Base-by-base conservation (phyloP, 2,329 filamentous ascomycete species). In the Fusarium denticulatum region DNA sequence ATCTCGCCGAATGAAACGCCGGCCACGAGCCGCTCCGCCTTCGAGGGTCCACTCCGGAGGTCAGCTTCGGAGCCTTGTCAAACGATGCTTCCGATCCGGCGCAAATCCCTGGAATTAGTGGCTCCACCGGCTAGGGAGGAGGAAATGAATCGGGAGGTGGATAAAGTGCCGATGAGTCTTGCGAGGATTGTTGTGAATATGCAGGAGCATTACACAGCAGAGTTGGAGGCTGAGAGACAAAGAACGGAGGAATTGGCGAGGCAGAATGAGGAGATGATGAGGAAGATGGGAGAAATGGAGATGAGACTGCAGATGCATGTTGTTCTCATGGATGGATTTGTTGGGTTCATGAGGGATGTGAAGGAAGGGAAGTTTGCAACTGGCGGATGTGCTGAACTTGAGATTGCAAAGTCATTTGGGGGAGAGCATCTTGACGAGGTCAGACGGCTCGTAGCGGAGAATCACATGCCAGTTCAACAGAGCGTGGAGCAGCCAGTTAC, bases 301-400 rank as follows among this genome's bases (percentile, higher is more conserved):
- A 69, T 36, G 5, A 67, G 72, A 5, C 36, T 77, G 6, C 57
- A 76, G 20, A 71, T 69, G 60, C 72, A 78, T 39, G 62, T 69
- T 1, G 64, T 76, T 5, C 42, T 79, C 10, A 64, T 77, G 67
- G 61, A 74, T n/a, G 76, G 76, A 1, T 65, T 76, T 22, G 69
- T 72, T 13, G 53, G 50, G 5, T 74, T 76, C 16, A 77, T 78
- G 66, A 74, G 60, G 3, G 56, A 71, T 22, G 55, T 74, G 3
- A 72, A 71, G 20, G 60, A 75, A n/a, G 63, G 55, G 9, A 49
- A 28, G 16, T 69, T 63, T 13, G 52, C 47, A 4, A 16, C 18
- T 2, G 14, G 24, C 3, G 39, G 26, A 9, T 16, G 6, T 2
- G 40, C 71, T 0, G 71, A 73, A 7, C 8, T 75, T 1, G 32